Base-by-base conservation (phyloP, 1,284 basidiomycete genomes). In the Heliocybe sulcata region DNA sequence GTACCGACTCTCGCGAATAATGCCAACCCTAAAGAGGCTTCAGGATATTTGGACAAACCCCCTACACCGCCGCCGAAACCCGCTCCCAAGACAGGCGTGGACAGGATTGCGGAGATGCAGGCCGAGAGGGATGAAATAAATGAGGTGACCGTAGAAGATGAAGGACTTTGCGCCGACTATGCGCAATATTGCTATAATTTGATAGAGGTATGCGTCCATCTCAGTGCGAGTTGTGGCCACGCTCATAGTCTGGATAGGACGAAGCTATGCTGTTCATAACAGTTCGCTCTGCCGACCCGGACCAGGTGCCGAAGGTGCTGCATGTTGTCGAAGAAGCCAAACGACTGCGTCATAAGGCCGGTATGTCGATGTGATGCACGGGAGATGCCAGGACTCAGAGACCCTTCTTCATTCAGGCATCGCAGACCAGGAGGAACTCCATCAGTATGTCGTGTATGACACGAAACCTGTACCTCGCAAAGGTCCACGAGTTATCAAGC, bases 361-460 rank as follows among this genome's bases (percentile, higher is more conserved):
- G 87, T 81, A 54, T 26, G 72, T 58, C n/a, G 42, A 12, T 52
- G 29, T 11, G 20, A 16, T 9, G n/a, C 3, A 25, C 22, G 11
- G 16, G 14, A n/a, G 23, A 3, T 27, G n/a, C 3, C 16, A 23
- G 29, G n/a, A 26, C 26, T 49, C 54, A 20, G 29, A 10, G 27
- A 47, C 31, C 31, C 27, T 19, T 56, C 29, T 16, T 8, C 12
- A n/a, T 20, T 61, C n/a, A 79, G 82, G 85, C 1, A 58, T 77
- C 16, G 70, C 70, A 9, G 77, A 81, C 26, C 82, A 85, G 22
- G 72, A 82, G 12, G 85, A 89, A 54, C 68, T 93, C 2, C 77
- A 88, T 61, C 89, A 92, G 67, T 93, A 92, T 60, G 87, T 92
- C 35, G 70, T 84, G 2, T 85, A 89, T 60, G 87, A 90, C 55